Evolutionary conservation across 805 yeast species (phyloP), one percentile per base, ranked within the genome.

Genomic region (Saccharomycopsis oosterbeekiorum): DNA sequence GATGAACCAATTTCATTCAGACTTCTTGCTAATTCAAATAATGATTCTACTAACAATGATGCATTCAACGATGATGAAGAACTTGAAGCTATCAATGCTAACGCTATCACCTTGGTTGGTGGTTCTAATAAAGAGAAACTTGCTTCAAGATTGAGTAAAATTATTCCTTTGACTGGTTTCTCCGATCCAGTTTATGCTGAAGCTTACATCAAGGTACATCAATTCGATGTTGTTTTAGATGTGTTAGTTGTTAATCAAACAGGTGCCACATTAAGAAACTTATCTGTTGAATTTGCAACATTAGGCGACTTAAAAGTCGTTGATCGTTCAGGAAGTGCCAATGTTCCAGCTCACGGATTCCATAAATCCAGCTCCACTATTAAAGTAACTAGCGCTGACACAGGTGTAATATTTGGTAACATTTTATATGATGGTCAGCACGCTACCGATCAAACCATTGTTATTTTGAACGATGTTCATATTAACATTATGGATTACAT

Each of bases 141-240:
- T 64, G 78, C 88, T 5, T 90, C 97, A 1, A 87, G 89, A 74
- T 80, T 94, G 70, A 87, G 84, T 73, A 91, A 89, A 73, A 88
- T 96, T 68, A 85, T 90, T 57, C 98, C 89, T 71, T 81, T 94
- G 67, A 93, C 99, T n/a, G 99, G 99, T 17, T 94, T 91, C 74
- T 88, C 97, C 0, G 99, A 94, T 73, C 96, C 98, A 21, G 96
- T 94, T 40, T 94, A 94, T 72, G 98, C 97, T 6, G 99, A 94
- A 76, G 99, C 97, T 0, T 89, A 88, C 70, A 89, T 94, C 67
- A 89, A 89, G 67, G 94, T 90, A n/a, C 96, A 92, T 69, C 98
- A 96, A 75, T 94, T 88, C 72, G 98, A 96, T 73, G 96, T 94
- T 68, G 91, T 91, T 0, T 80, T 94, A 67, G 99, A 96, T 69